Evolutionary conservation across 2,329 filamentous ascomycete species (phyloP), one percentile per base, ranked within the genome.

Genomic region (Clonostachys byssicola): DNA sequence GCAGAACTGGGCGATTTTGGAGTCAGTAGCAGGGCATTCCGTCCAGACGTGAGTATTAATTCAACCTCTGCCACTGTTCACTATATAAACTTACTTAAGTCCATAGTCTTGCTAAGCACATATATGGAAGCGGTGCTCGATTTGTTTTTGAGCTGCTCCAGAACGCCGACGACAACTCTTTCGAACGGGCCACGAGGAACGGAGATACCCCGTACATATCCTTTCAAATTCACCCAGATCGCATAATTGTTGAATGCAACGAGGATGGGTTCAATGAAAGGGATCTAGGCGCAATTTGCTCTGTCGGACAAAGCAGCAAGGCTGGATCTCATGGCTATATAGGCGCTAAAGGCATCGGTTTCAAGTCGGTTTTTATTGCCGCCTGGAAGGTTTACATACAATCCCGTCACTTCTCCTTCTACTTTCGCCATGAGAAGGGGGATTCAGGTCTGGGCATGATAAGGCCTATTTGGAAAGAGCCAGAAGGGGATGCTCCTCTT

Each of bases 371-470:
- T 4, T 75, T 75, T 50, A 74, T 64, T 54, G 73, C 63, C 0
- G 71, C 73, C 0, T 65, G 58, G 48, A 66, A 64, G 23, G 72
- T 72, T 6, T 64, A 66, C 39, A 72, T 78, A 14, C 64, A 67
- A 18, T 78, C 73, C 1, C 66, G 69, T 0, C n/a, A 50, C 23
- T 73, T 68, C 49, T 69, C 67, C 0, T 79, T 78, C 55, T 65
- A 58, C 9, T 75, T 78, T 51, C 54, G 43, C 0, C 68, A 72
- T 41, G 52, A 53, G 1, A 56, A 54, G 3, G 70, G 65, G 0
- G 69, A 74, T 3, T 62, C 65, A 1, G 76, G 75, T 2, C 58
- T 80, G 35, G 76, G 75, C 1, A 80, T 79, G 74, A 67, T 78
- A 1, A 68, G 67, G 0, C 71, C 69, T 2, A 49, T 63, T 4